Base-by-base conservation (phyloP, 148 eudicot species). In the Heliosperma pusillum region DNA sequence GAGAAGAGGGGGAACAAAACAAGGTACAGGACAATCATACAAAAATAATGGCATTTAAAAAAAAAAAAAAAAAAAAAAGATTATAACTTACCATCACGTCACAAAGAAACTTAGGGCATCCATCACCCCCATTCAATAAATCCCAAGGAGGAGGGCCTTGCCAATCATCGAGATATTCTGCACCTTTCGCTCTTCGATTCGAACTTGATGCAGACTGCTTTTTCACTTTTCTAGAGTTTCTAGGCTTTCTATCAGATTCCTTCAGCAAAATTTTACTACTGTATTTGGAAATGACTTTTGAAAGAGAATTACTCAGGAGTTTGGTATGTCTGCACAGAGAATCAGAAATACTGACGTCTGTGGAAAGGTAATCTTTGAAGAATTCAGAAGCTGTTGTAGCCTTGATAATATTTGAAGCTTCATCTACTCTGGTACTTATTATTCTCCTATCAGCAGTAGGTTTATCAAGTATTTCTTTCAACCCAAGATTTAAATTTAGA, bases 71-170 rank as follows among this genome's bases (percentile, higher is more conserved):
- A 50, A 58, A 21, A 6, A 68, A 50, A 50, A 42, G 30, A 71
- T 21, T 47, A 21, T 25, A 61, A 76, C 90, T 72, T 80, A 94
- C 98, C 98, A 94, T 94, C 74, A 94, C 92, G 83, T 94, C 98
- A 78, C 98, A 95, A 10, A 95, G 85, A 80, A 95, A 95, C 83
- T 89, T 95, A 56, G 98, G 96, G 82, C 78, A 82, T 76, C 93
- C 93, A 83, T 92, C 94, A 56, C 96, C 92, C 58, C 93, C 93
- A 66, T 82, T n/a, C 60, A 86, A 84, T 56, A 79, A 52, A 77
- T 92, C 96, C 98, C 97, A 95, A 68, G 93, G 97, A 60, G 97
- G 84, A 40, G 86, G 92, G 58, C 97, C 93, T 82, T 89, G 88
- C 93, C 96, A 92, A 62, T 83, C 85, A 58, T 87, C 87, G 70